Evolutionary conservation across 139 green algal genomes (phyloP), one percentile per base, ranked within the genome.

Genomic region (Dunaliella primolecta): DNA sequence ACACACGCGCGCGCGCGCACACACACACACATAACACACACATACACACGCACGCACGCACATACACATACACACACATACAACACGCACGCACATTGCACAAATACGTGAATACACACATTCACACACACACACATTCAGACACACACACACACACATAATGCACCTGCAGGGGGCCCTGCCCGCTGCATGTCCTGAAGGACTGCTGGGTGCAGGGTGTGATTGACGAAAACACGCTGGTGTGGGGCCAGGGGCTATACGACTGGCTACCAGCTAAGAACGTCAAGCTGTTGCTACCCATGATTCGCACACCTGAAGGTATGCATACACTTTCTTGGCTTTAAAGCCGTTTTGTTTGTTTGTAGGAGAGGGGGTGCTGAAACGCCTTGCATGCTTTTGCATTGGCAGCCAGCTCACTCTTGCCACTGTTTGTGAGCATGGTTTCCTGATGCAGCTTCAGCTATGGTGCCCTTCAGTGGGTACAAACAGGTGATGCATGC

Each of bases 221-320:
- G 27, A 94, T 98, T 32, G 96, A 98, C 81, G 95, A 98, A 82
- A 94, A 97, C 91, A 98, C 96, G 46, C 91, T 98, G 71, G 90
- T 98, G 38, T 98, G 96, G 96, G 96, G 96, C 24, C 94, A 98
- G 91, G 92, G 96, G 27, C 89, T 98, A 25, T 87, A 89, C 30
- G 96, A 98, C 89, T 98, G 93, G 92, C 91, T 98, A 72, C 96
- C 96, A 24, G 87, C 93, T 20, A 91, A 90, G 36, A 98, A 98
- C 83, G 93, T 98, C 56, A 90, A 95, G 76, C 96, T 96, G 38
- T 90, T 98, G 83, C 89, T 98, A 57, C 88, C 94, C 23, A 94
- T 97, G 88, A 94, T 98, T 32, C 84, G 95, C 11, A 98, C 96
- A 1, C 84, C 93, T 15, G 96, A 98, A 89, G 95, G 94, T 97